phyloP scores from a whole-genome alignment of 345 rosid species.

The Luvunga scandens region DNA sequence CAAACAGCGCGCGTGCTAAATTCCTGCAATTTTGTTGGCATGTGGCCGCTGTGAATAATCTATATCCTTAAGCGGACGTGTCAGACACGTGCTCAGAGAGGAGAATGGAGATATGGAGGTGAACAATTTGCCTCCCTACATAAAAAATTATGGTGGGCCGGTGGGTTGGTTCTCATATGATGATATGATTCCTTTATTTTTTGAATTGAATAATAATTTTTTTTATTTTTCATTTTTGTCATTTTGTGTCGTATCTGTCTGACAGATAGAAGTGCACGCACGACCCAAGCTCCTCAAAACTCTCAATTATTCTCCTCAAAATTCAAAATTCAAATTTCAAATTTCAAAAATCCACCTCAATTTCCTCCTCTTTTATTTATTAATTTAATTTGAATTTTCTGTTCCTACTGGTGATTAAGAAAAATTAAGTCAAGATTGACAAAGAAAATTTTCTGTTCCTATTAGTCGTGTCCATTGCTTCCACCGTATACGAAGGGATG shows the following conservation, averaged over 20 bases:
- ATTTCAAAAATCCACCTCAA: no score
- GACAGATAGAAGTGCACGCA: slow-evolving; percentile 3
- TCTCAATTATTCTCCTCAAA: slow-evolving; percentile 1
- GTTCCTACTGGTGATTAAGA: no score
- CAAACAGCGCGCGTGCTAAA: not conserved
- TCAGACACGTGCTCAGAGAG: not conserved
- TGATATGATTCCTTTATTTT: not conserved
- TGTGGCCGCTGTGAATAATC: no score
- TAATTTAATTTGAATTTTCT: not conserved
- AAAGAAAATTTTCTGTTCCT: no score
- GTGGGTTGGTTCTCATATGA: not conserved
- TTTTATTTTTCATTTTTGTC: not conserved
- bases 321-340: not conserved
- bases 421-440: no score
- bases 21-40: not conserved
- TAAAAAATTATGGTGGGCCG: not conserved
- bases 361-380: not conserved
- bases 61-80: not conserved
- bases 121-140: not conserved
- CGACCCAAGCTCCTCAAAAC: not conserved
- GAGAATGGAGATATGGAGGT: not conserved
- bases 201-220: no score
- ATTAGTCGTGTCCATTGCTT: no score
- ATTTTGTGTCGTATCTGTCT: not conserved
- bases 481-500: no score